A percentile compares a stretch with the other conserved stretches of the same genome.
Conservation (phyloP, 495 filamentous ascomycete genomes). For the Tuber calosporum region DNA sequence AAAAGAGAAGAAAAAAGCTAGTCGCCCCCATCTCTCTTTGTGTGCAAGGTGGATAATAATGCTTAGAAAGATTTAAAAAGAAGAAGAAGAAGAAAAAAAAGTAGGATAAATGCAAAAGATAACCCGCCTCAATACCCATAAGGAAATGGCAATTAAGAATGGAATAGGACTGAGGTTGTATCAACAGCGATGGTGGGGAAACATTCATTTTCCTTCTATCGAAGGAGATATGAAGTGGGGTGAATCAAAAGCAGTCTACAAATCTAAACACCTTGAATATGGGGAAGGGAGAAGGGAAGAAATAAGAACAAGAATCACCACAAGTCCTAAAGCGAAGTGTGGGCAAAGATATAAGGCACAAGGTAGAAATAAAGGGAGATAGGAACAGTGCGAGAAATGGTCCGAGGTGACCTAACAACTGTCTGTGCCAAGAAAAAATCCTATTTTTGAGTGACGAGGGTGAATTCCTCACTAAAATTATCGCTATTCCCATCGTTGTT, state of each 20-base stretch:
- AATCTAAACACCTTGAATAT: neutral
- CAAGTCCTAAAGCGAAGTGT: neutral
- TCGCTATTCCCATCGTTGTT: slow-evolving; percentile 13
- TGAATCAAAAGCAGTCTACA: neutral
- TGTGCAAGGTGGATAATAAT: neutral
- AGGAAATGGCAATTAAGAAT: neutral
- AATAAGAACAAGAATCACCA: neutral
- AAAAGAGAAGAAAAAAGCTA: no score
- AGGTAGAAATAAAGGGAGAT: neutral
- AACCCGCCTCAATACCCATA: neutral
- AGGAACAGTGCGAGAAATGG: neutral
- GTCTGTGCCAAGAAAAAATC: neutral
- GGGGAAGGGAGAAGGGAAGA: neutral
- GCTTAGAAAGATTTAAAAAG: neutral
- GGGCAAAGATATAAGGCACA: neutral
- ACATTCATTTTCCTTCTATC: neutral
- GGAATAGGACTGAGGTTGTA: neutral
- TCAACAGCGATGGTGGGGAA: neutral
- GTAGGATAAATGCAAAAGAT: neutral
- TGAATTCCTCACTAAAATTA: slow-evolving; percentile 27
- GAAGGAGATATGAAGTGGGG: neutral
- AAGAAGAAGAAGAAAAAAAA: no score
- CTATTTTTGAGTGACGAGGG: slow-evolving; percentile 31
- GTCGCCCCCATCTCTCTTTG: neutral
- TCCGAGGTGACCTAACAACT: neutral